These are phyloP conservation scores for Suillus subaureus DNA, from an alignment of 768 basidiomycete genomes.

Conservation along the genomic window DNA sequence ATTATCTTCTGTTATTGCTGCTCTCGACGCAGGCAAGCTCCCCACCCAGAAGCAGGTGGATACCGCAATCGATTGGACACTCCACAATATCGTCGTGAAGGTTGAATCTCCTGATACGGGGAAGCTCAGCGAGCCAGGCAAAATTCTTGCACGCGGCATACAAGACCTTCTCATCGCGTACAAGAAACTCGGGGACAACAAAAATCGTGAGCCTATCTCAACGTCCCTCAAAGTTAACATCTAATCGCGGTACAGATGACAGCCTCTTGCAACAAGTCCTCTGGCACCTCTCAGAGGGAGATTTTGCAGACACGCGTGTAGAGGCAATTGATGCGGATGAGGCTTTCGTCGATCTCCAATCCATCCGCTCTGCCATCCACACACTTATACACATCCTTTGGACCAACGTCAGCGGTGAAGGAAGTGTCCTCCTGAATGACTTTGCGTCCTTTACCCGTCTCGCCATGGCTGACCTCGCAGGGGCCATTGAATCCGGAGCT, in stretches of 20 bases:
- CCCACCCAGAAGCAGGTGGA: conserved; percentile 62
- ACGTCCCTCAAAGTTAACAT: background rate
- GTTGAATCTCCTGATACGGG: conserved; percentile 40
- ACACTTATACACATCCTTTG: conserved; percentile 55
- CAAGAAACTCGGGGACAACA: conserved; percentile 52
- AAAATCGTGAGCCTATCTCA: conserved; percentile 51
- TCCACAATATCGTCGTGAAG: conserved; percentile 49
- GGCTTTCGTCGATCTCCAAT: conserved; percentile 50
- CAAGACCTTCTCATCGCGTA: conserved; percentile 59
- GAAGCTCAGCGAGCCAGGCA: conserved; percentile 58
- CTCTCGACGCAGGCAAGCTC: conserved; percentile 70
- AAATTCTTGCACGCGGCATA: conserved; percentile 50
- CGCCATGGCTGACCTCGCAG: conserved; percentile 67
- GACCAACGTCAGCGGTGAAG: conserved; percentile 54
- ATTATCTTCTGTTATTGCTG: conserved; percentile 61
- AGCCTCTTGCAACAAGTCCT: conserved; percentile 65
- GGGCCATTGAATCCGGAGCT: conserved; percentile 56
- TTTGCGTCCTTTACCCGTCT: conserved; percentile 67
- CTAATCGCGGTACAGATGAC: conserved; percentile 46
- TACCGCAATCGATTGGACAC: conserved; percentile 55
- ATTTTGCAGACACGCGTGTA: conserved; percentile 43
- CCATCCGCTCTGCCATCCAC: conserved; percentile 51
- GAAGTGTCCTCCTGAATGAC: conserved; percentile 56
- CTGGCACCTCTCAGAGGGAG: conserved; percentile 63
- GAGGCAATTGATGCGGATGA: conserved; percentile 44